phyloP scores from a whole-genome alignment of 176 grass and related monocot genomes.

The Hyparrhenia diplandra region DNA sequence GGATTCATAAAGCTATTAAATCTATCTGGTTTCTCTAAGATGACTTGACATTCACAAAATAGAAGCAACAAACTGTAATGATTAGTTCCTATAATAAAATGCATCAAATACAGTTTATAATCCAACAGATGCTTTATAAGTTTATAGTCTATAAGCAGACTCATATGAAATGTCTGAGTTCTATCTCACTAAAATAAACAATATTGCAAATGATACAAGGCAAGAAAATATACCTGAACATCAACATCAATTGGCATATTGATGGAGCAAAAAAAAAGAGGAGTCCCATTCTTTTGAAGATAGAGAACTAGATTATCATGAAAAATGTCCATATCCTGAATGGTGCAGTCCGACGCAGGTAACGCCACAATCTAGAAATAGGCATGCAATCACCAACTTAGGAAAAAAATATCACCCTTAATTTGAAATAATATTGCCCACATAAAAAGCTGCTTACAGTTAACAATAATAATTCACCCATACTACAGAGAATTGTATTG shows the following conservation, averaged over 20 bases:
- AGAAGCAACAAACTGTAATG: background rate
- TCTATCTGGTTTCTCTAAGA: background rate
- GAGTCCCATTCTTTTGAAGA: conserved; percentile 57
- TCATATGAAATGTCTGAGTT: background rate
- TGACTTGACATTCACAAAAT: background rate
- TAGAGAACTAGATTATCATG: conserved; percentile 77
- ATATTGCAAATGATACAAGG: background rate
- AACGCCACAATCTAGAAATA: conserved; percentile 57
- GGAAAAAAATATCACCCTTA: background rate
- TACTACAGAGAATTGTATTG: background rate
- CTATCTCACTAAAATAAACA: conserved; percentile 21
- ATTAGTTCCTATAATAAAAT: background rate
- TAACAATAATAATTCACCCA: no score
- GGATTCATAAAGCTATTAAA: conserved; percentile 15
- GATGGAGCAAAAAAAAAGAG: conserved; percentile 80
- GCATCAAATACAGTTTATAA: conserved; percentile 1
- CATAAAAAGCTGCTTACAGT: no score
- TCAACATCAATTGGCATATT: conserved; percentile 60
- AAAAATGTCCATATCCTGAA: conserved; percentile 97
- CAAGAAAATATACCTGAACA: conserved; percentile 56
- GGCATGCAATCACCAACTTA: conserved; percentile 1
- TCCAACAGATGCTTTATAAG: background rate
- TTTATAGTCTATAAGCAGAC: conserved; percentile 5
- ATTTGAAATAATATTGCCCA: background rate
- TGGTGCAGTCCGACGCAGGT: conserved; percentile 47